Evolutionary conservation across 192 early-diverging fungal genomes (phyloP).

Genomic region (Obelidium mucronatum): DNA sequence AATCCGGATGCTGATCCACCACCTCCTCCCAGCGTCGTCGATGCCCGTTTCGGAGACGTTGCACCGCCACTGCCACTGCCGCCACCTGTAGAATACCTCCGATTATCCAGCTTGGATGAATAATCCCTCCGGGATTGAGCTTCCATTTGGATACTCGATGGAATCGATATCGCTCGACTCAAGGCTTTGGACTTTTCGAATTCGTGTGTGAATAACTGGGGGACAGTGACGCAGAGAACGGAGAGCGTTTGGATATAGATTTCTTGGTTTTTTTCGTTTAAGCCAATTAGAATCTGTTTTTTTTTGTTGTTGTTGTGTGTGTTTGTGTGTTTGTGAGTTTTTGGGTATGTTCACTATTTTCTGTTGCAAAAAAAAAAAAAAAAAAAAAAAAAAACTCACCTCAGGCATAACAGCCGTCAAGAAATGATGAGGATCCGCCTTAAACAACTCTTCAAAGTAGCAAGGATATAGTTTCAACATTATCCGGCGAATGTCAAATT

Average conservation of each 20-base stretch:
- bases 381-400: conserved; percentile 1
- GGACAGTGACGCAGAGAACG: conserved; percentile 15
- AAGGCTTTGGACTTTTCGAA: neutral
- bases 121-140: no score
- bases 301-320: no score
- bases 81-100: no score
- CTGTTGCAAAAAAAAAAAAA: no score
- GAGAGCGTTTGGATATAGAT: conserved; percentile 25
- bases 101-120: no score
- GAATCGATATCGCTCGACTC: neutral
- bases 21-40: neutral
- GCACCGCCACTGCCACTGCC: neutral
- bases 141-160: neutral
- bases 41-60: neutral
- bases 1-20: neutral
- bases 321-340: no score
- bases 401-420: conserved; percentile 19
- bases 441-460: conserved; percentile 29
- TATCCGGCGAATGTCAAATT: conserved; percentile 6
- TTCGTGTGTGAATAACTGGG: conserved; percentile 7
- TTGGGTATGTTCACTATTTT: no score
- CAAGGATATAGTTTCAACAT: conserved; percentile 26
- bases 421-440: conserved; percentile 13
- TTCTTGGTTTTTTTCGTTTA: conserved; percentile 32
- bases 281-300: conserved; percentile 27